Evolutionary conservation across 2,329 filamentous ascomycete species (phyloP), one percentile per base, ranked within the genome.

Genomic region (Colletotrichum simmondsii): DNA sequence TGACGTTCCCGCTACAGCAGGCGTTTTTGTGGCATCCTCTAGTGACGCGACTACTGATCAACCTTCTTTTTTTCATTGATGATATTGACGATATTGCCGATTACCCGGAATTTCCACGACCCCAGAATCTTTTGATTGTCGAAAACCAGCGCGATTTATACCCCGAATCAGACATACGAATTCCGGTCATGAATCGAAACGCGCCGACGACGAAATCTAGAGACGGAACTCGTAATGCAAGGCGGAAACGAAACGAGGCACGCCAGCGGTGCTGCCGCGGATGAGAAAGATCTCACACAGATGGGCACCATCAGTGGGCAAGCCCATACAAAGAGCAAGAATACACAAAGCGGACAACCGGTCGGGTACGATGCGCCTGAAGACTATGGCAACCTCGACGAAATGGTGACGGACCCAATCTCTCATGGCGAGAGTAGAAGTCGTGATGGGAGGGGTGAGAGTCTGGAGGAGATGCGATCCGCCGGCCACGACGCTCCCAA

Each of bases 341-440:
- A 49, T 11, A 22, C 8, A 49, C 42, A 22, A 8, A 4, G 19
- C 2, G 42, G 19, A 8, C 42, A 22, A 11, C 22, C 42, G 42
- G 42, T 75, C 58, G 64, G 75, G 22, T 81, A 82, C 74, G 74
- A 81, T 37, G 73, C 76, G 16, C 80, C 81, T 4, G 74, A 70
- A 58, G 76, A 76, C 3, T 87, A 86, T 71, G 80, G 76, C 59
- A 84, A 86, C 72, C 78, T 87, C 22, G 81, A 84, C 71, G 87
- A 88, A 76, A 72, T 84, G 6, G 79, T 79, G 0, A 80, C 80
- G 2, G 81, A 78, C 3, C 83, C 75, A 11, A 76, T 78, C 0
- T 52, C 52, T 10, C 59, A 64, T n/a, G 28, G 7, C 5, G 35
- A 16, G 35, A 37, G 35, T 37, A 37, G 35, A 12, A 14, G 35